Base-by-base conservation (phyloP, 257 asterid species). In the Jasminum sambac region DNA sequence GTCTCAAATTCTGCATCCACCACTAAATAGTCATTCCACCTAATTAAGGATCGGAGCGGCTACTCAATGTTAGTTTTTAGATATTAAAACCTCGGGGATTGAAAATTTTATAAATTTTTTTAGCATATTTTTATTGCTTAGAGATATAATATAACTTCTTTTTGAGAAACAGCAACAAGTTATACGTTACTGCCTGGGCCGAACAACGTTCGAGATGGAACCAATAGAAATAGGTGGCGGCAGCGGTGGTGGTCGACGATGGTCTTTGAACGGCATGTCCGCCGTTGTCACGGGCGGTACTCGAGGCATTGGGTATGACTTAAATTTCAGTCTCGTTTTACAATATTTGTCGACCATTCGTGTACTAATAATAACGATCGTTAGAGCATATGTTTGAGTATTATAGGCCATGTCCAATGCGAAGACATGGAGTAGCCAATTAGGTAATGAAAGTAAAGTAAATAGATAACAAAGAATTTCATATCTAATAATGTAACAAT, bases 281-380 rank as follows among this genome's bases (percentile, higher is more conserved):
- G 86, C 81, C 55, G 69, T 81, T 58, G 83, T 81, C 14, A 81
- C 81, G 0, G 84, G 86, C n/a, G 84, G 86, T 66, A 78, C 84
- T 40, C 72, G 66, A 72, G 86, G 84, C 74, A 78, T 82, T 2
- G 86, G 86, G 86, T 82, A 64, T 6, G 19, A 58, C 55, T 14
- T 25, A 25, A n/a, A 71, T 1, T 50, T 50, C 12, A 8, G 13
- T 55, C 62, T 21, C 16, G 5, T 52, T 52, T 19, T 8, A 17
- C 25, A 16, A 17, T 21, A 21, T 30, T 52, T 25, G 11, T 50
- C 25, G 25, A 21, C 61, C 21, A 26, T 10, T 50, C 25, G 25
- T 52, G 30, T 52, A 52, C 30, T 21, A 9, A 52, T 10, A 52
- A 7, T 52, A 52, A 23, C 21, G 6, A 21, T 9, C 4, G 11